A percentile compares a stretch with the other conserved stretches of the same genome.
These are phyloP conservation scores for Dioscorea dumetorum DNA, from an alignment of 106 monocot species.

Conservation along the genomic window DNA sequence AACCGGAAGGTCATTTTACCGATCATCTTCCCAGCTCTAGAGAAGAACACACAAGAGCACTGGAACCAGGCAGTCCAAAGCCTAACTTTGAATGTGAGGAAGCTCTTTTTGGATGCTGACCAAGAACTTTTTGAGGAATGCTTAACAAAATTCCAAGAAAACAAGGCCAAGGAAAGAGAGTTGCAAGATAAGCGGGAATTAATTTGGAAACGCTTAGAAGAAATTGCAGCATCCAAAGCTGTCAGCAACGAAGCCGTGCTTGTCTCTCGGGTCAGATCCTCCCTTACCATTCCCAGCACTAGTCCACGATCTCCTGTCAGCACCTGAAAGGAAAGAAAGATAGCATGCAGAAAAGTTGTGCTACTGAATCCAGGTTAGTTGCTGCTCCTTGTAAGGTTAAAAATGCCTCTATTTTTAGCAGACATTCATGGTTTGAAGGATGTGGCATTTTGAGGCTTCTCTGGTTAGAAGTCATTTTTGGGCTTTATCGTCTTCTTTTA, in stretches of 20 bases:
- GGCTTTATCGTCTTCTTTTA: neutral
- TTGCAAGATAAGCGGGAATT: conserved; percentile 12
- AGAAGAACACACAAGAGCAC: conserved; percentile 22
- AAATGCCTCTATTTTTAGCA: neutral
- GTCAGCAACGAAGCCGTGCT: conserved; percentile 16
- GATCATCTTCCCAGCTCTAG: conserved; percentile 14
- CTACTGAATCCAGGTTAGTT: neutral
- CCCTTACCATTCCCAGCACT: conserved; percentile 3
- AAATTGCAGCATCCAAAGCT: conserved; percentile 22
- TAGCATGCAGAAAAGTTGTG: too few relatives aligned
- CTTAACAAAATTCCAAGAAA: conserved; percentile 4
- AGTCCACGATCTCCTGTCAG: conserved; percentile 1
- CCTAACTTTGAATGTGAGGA: conserved; percentile 24
- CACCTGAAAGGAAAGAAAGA: too few relatives aligned
- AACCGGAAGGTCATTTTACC: conserved; percentile 26
- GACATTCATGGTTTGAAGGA: neutral
- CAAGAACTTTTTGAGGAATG: conserved; percentile 24
- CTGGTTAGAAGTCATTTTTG: neutral
- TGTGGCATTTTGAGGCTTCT: conserved; percentile 1
- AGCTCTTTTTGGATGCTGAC: conserved; percentile 25
- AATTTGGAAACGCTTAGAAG: conserved; percentile 33
- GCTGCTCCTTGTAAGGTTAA: too few relatives aligned
- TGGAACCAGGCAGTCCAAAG: conserved; percentile 43
- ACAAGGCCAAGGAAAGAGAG: conserved; percentile 8
- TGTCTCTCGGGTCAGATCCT: conserved; percentile 4